A percentile compares a stretch with the other conserved stretches of the same genome.
These are phyloP conservation scores for Nicotiana undulata DNA, from an alignment of 257 asterid genomes.

Conservation along the genomic window DNA sequence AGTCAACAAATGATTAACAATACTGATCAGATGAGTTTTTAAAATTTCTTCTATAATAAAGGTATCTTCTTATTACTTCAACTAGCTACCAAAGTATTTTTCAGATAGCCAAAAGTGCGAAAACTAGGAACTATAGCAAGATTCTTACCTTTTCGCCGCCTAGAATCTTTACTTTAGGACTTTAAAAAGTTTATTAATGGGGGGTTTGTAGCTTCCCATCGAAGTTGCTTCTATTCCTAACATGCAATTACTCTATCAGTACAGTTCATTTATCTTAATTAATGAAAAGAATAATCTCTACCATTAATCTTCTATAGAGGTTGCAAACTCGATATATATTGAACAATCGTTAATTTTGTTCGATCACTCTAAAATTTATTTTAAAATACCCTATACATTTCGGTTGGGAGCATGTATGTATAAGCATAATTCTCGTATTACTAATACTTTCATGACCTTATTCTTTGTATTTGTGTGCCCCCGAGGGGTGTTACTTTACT, in stretches of 20 bases:
- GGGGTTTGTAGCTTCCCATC: not conserved
- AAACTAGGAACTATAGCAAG: not conserved
- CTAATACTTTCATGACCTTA: not conserved
- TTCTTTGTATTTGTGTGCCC: not conserved
- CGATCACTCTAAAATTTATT: too few relatives aligned
- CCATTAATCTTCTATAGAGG: too few relatives aligned
- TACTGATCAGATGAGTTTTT: not conserved
- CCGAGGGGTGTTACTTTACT: conserved; percentile 8
- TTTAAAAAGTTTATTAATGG: not conserved
- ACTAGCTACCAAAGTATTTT: not conserved
- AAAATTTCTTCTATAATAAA: conserved; percentile 3
- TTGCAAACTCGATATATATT: too few relatives aligned
- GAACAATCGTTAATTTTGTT: too few relatives aligned
- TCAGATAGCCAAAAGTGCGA: not conserved
- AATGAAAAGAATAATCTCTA: too few relatives aligned
- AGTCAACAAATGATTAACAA: conserved; percentile 16
- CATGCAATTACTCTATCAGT: not conserved
- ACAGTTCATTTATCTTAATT: not conserved
- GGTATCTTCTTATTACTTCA: not conserved
- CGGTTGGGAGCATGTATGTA: too few relatives aligned
- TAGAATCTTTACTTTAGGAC: not conserved
- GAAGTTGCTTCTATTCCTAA: not conserved
- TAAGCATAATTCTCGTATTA: too few relatives aligned
- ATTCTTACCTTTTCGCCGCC: not conserved
- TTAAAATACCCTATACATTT: too few relatives aligned